Evolutionary conservation across 306 rosid genomes (phyloP).

Genomic region (Lithocarpus polystachyus): DNA sequence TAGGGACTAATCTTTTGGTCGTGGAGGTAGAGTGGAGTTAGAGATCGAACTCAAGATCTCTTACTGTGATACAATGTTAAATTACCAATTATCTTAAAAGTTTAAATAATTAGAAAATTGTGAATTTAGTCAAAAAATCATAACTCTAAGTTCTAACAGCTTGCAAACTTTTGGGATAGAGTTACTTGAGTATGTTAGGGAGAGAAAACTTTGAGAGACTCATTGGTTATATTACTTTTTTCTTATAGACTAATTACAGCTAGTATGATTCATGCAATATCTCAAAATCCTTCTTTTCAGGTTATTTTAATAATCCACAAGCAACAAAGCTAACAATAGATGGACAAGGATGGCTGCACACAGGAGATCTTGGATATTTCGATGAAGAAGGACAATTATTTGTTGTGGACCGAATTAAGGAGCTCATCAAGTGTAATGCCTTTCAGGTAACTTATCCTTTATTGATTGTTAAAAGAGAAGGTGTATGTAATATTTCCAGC

Average conservation of each 20-base stretch:
- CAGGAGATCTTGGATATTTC: conserved; percentile 53
- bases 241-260: not conserved
- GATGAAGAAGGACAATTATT: conserved; percentile 36
- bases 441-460: conserved; percentile 26
- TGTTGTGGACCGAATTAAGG: conserved; percentile 49
- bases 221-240: not conserved
- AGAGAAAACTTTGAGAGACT: no score
- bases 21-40: no score
- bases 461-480: not conserved
- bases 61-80: no score
- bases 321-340: conserved; percentile 39
- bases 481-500: no score
- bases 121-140: no score
- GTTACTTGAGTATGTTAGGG: no score
- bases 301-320: conserved; percentile 43
- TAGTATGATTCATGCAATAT: not conserved
- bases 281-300: conserved; percentile 16
- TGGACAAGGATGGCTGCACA: conserved; percentile 39
- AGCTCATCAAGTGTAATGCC: conserved; percentile 44
- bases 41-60: no score
- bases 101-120: no score
- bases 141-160: no score
- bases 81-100: no score
- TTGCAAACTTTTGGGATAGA: no score
- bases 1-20: no score